Conservation (phyloP, 805 yeast genomes). For the Teunomyces barrocoloradensis region DNA sequence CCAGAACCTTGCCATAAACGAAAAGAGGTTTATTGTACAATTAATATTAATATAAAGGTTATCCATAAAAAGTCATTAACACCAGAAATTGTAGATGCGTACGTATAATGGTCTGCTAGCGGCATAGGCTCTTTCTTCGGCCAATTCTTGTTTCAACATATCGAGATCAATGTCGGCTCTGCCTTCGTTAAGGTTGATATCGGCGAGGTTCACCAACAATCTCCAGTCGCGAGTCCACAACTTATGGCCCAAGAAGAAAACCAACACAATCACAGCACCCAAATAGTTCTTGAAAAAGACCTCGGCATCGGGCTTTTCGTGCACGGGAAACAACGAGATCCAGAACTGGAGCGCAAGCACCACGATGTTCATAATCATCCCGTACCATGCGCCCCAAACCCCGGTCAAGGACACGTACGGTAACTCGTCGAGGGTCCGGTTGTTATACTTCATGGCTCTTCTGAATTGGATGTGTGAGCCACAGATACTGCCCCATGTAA, state of each 20-base stretch:
- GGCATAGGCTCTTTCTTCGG: conserved; percentile 16
- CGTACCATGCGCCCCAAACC: conserved; percentile 27
- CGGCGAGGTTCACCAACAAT: conserved; percentile 5
- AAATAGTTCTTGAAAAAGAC: conserved; percentile 15
- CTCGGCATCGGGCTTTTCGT: conserved; percentile 12
- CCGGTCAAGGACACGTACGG: conserved; percentile 57
- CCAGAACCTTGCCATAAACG: too few species aligned
- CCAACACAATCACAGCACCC: conserved; percentile 12
- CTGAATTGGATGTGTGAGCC: conserved; percentile 24
- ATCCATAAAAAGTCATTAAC: conserved; percentile 5
- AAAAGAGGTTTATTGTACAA: neutral
- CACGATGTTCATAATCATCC: conserved; percentile 22
- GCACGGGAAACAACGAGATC: conserved; percentile 32
- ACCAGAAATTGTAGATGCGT: conserved; percentile 20
- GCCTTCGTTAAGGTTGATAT: conserved; percentile 12
- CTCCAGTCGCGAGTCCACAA: conserved; percentile 9
- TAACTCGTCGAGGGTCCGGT: conserved; percentile 44
- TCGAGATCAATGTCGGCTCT: conserved; percentile 10
- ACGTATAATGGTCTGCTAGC: conserved; percentile 20
- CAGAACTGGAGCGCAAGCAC: conserved; percentile 34
- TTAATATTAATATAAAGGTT: too few species aligned
- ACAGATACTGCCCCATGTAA: conserved; percentile 28
- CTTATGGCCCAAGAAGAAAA: conserved; percentile 14
- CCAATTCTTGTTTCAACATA: conserved; percentile 11
- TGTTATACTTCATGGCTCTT: conserved; percentile 23